Evolutionary conservation across 2,329 filamentous ascomycete genomes (phyloP).

Genomic region (Dothideomycetes sp.): DNA sequence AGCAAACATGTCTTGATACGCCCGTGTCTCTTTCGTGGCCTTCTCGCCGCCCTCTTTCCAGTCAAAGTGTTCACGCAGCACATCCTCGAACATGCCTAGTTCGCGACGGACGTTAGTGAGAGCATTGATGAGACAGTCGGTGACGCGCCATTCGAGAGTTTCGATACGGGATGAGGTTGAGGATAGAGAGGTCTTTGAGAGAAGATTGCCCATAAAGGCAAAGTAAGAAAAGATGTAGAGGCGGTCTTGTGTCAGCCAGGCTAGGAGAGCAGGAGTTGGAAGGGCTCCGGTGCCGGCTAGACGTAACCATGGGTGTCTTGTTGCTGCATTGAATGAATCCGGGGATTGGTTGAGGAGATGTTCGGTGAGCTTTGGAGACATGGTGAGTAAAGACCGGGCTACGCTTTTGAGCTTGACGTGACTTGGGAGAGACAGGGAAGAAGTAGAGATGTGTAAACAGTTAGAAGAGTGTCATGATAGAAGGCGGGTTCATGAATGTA

Average conservation of each 20-base stretch:
- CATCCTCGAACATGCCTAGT: slow-evolving; percentile 56
- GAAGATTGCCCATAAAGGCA: slow-evolving; percentile 53
- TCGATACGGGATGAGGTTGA: slow-evolving; percentile 31
- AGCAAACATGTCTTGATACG: slow-evolving; percentile 51
- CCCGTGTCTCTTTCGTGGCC: slow-evolving; percentile 25
- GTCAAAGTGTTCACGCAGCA: slow-evolving; percentile 14
- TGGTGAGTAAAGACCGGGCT: background rate
- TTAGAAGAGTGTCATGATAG: too few species aligned
- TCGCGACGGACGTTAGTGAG: slow-evolving; percentile 58
- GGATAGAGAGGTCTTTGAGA: slow-evolving; percentile 52
- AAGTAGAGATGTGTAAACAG: background rate
- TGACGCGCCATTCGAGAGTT: slow-evolving; percentile 47
- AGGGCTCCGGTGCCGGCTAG: slow-evolving; percentile 54
- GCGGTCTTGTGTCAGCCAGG: slow-evolving; percentile 64
- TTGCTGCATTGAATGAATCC: slow-evolving; percentile 46
- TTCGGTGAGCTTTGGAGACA: slow-evolving; percentile 9
- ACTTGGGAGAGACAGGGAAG: background rate
- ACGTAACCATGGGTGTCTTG: slow-evolving; percentile 57
- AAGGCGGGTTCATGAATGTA: too few species aligned
- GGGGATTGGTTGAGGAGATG: slow-evolving; percentile 6
- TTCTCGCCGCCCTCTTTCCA: slow-evolving; percentile 13
- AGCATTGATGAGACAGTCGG: slow-evolving; percentile 54
- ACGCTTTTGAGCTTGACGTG: background rate
- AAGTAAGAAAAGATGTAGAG: slow-evolving; percentile 64
- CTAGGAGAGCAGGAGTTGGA: slow-evolving; percentile 46